Evolutionary conservation across 2,329 filamentous ascomycete species (phyloP), one percentile per base, ranked within the genome.

Genomic region (Ophiostoma tasmaniense): DNA sequence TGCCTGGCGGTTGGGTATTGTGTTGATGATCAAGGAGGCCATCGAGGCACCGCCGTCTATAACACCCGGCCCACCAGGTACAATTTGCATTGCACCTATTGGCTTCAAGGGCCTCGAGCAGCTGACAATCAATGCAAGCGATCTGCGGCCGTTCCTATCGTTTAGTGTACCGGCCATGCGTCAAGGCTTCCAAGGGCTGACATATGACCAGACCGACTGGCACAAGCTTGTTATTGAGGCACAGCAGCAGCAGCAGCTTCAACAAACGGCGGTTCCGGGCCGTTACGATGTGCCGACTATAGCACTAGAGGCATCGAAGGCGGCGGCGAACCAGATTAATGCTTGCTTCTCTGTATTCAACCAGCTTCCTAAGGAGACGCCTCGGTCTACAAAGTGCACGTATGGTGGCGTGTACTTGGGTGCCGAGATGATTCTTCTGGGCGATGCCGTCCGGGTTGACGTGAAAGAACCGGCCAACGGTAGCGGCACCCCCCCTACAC

Each of bases 401-500:
- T 78, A 74, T 68, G 73, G 73, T 37, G 78, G 77, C 61, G 73
- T 78, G 64, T 79, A 78, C 66, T 73, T 79, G 25, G 78, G 78
- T 66, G 77, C 77, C 25, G 78, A 79, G 73, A 76, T 76, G 75
- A 71, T 79, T 30, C 71, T 74, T 22, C 64, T 77, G 28, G 74
- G 75, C 30, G 78, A 79, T 70, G 74, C 77, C n/a, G 69, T 79
- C 28, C 76, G 78, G 55, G 75, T 78, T 39, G 73, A 73, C 17
- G 70, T n/a, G 13, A 67, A 65, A 28, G 64, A 50, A 13, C 14
- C 33, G 33, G 22, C 50, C 33, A 28, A 37, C 35, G 22, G 22
- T 88, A 89, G 33, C 77, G 80, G 22, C 89, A 94, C 74, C 85
- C 93, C 69, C 85, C 93, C 69, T 93, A 92, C 70, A 87, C 35